A percentile compares a stretch with the other conserved stretches of the same genome.
Conservation (phyloP, 768 basidiomycete genomes). For the Kwoniella bestiolae region DNA sequence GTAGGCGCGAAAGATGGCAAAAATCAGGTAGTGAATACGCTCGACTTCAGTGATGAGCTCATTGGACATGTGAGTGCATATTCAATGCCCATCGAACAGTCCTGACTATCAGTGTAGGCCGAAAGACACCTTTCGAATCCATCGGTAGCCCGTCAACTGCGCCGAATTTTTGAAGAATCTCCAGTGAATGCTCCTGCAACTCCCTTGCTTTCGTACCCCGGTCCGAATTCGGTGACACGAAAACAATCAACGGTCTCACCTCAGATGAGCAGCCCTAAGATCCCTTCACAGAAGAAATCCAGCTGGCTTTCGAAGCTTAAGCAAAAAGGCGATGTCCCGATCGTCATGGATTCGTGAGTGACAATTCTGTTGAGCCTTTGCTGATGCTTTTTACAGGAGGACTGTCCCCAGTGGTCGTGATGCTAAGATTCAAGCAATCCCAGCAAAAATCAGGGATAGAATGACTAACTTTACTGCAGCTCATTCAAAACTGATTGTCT, state of each 20-base stretch:
- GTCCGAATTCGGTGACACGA: neutral
- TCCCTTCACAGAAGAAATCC: constrained; percentile 4
- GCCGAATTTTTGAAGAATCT: neutral
- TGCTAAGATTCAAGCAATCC: neutral
- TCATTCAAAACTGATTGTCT: constrained; percentile 29
- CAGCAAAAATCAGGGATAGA: constrained; percentile 17
- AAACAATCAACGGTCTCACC: neutral
- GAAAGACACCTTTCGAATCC: constrained; percentile 3
- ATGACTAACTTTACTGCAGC: constrained; percentile 29
- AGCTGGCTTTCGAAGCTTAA: constrained; percentile 11
- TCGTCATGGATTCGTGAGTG: constrained; percentile 3
- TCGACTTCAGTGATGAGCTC: constrained; percentile 9
- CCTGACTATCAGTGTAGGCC: neutral
- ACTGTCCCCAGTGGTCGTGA: neutral
- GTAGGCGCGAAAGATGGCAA: neutral
- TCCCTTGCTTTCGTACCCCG: constrained; percentile 1
- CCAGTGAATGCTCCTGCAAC: neutral
- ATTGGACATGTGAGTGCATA: constrained; percentile 4
- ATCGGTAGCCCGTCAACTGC: neutral
- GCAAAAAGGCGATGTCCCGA: neutral
- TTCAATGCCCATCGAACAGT: neutral
- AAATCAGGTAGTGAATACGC: neutral
- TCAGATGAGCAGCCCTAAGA: neutral
- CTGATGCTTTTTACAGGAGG: neutral
- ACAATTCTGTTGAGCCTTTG: neutral